These are phyloP conservation scores for Lepidium africanum DNA, from an alignment of 345 rosid species.

Conservation along the genomic window DNA sequence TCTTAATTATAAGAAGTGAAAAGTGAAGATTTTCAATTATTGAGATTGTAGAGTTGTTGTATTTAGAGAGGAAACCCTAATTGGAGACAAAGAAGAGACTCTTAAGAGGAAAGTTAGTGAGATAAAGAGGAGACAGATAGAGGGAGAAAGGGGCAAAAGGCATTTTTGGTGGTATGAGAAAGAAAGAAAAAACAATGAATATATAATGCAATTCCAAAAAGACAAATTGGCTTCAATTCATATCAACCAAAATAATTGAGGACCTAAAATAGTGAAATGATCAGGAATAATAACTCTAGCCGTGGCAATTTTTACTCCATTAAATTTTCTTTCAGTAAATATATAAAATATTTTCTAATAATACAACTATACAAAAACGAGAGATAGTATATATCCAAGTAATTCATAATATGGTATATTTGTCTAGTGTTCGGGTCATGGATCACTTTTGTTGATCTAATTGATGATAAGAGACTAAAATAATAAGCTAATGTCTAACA, in stretches of 20 bases:
- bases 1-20: background rate
- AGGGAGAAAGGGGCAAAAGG: conserved; percentile 8
- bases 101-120: conserved; percentile 25
- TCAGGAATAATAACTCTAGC: background rate
- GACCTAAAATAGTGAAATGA: conserved; percentile 10
- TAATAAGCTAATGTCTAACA: too few species aligned
- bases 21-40: background rate
- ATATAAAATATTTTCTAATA: background rate
- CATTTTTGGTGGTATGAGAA: conserved; percentile 22
- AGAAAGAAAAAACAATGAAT: conserved; percentile 6
- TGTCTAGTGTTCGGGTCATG: too few species aligned
- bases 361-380: too few species aligned
- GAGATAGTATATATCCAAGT: too few species aligned
- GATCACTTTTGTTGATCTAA: too few species aligned
- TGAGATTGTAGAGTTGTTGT: background rate
- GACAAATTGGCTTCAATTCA: conserved; percentile 19
- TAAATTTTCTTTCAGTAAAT: background rate
- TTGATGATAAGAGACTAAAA: too few species aligned
- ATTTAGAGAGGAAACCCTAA: conserved; percentile 26
- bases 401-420: too few species aligned
- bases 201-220: conserved; percentile 12
- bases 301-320: conserved; percentile 2
- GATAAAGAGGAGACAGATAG: background rate
- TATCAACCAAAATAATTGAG: conserved; percentile 4
- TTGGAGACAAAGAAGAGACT: conserved; percentile 14